These are phyloP conservation scores for Thelephora terrestris DNA, from an alignment of 1,284 basidiomycete species.

Conservation along the genomic window DNA sequence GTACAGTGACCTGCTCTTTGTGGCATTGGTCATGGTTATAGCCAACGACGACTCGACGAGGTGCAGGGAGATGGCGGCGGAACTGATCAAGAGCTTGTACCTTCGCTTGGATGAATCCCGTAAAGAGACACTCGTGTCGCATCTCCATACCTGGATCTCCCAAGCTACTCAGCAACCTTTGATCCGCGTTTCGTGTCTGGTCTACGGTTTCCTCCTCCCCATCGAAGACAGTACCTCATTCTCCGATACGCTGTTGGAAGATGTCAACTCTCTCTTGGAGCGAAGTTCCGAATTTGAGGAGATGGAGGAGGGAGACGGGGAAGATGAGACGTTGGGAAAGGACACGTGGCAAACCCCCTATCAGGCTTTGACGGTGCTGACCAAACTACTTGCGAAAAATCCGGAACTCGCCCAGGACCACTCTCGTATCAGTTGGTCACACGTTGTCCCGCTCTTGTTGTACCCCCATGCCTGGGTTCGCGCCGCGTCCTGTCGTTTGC, in stretches of 20 bases:
- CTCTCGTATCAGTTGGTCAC: slow-evolving; percentile 50
- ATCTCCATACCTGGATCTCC: slow-evolving; percentile 76
- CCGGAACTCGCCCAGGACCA: slow-evolving; percentile 34
- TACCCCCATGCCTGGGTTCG: slow-evolving; percentile 97
- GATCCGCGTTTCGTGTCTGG: slow-evolving; percentile 65
- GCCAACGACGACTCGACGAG: slow-evolving; percentile 90
- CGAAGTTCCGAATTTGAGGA: slow-evolving; percentile 34
- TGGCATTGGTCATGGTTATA: slow-evolving; percentile 85
- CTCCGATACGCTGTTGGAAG: slow-evolving; percentile 45
- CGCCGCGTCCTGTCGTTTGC: slow-evolving; percentile 66
- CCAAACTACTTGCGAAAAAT: slow-evolving; percentile 54
- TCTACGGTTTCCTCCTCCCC: slow-evolving; percentile 74
- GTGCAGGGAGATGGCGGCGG: slow-evolving; percentile 82
- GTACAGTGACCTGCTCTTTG: slow-evolving; percentile 86
- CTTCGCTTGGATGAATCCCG: slow-evolving; percentile 54
- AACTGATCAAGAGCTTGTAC: slow-evolving; percentile 73
- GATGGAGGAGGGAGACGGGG: slow-evolving; percentile 29
- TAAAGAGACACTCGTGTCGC: slow-evolving; percentile 51
- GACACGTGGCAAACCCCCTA: slow-evolving; percentile 79
- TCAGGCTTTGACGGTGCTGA: slow-evolving; percentile 60
- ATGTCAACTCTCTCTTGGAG: slow-evolving; percentile 42
- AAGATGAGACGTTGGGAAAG: slow-evolving; percentile 32
- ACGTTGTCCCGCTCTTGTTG: slow-evolving; percentile 59
- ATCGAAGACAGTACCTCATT: slow-evolving; percentile 39
- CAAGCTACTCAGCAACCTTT: slow-evolving; percentile 55